Percentiles rank a stretch among this genome's conserved stretches.
Evolutionary conservation across 73 alveolate species (phyloP).

Genomic region (Paramecium octaurelia): DNA sequence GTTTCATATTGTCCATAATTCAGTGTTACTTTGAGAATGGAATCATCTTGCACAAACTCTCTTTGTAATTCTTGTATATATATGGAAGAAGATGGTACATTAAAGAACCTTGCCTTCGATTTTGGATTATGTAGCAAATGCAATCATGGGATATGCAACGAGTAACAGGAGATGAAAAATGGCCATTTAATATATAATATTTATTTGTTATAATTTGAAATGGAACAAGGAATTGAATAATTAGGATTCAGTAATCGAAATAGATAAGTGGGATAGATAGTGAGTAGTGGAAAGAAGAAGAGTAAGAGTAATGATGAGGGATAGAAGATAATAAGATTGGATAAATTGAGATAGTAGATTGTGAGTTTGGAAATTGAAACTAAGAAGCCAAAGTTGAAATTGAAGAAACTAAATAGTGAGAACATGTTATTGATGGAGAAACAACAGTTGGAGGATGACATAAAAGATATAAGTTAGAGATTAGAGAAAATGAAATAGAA

Average conservation of each 20-base stretch:
- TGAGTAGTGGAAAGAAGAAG: neutral
- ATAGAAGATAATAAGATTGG: neutral
- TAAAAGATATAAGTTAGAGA: neutral
- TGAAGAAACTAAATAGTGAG: neutral
- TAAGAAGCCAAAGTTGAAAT: neutral
- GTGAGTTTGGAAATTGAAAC: neutral
- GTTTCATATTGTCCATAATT: slow-evolving; percentile 44
- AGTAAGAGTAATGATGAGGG: neutral
- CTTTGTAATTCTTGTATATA: neutral
- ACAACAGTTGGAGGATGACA: neutral
- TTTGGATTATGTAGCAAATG: neutral
- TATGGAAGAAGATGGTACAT: neutral
- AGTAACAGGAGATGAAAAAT: neutral
- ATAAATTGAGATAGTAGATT: neutral
- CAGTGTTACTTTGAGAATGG: neutral
- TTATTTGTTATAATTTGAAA: neutral
- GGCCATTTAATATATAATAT: slow-evolving; percentile 3
- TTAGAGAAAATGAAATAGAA: neutral
- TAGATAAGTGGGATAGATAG: neutral
- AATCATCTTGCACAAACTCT: neutral
- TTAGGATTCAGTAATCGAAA: neutral
- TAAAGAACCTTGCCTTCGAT: neutral
- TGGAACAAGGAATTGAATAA: neutral
- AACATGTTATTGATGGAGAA: neutral
- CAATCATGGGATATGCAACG: neutral